Percentiles rank a stretch among this genome's conserved stretches.
These are phyloP conservation scores for Mycena crocata DNA, from an alignment of 768 basidiomycete species.

Conservation along the genomic window DNA sequence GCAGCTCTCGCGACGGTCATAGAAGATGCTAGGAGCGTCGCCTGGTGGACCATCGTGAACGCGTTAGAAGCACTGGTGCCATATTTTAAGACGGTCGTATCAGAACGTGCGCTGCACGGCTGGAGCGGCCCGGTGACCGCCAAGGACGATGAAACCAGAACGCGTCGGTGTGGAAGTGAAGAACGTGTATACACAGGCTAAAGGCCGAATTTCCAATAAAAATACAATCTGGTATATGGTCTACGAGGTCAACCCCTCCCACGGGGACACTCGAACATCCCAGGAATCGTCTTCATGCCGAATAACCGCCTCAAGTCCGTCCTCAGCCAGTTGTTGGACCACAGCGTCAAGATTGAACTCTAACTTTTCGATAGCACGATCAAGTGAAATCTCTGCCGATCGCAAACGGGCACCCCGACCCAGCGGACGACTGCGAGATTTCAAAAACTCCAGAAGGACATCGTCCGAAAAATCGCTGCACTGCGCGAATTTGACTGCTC, in stretches of 20 bases:
- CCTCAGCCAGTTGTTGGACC: slow-evolving; percentile 3
- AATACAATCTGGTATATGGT: background rate
- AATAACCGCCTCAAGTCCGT: slow-evolving; percentile 7
- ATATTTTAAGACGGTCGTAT: no score
- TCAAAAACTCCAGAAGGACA: slow-evolving; percentile 9
- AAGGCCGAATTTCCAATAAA: no score
- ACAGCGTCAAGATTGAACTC: slow-evolving; percentile 12
- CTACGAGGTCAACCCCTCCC: slow-evolving; percentile 13
- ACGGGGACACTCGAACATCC: slow-evolving; percentile 28
- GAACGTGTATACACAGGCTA: background rate
- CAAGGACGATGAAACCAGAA: background rate
- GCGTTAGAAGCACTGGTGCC: background rate
- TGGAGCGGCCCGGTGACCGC: background rate
- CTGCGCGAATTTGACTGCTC: slow-evolving; percentile 6
- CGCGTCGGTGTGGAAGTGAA: background rate
- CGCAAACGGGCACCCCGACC: background rate
- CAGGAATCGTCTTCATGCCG: slow-evolving; percentile 25
- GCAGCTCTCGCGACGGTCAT: slow-evolving; percentile 8
- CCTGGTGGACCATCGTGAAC: slow-evolving; percentile 5
- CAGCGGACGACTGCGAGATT: slow-evolving; percentile 5
- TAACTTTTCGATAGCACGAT: slow-evolving; percentile 14
- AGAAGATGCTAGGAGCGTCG: background rate
- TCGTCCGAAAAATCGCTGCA: slow-evolving; percentile 17
- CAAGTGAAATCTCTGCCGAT: slow-evolving; percentile 18
- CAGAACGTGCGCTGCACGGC: slow-evolving; percentile 17